phyloP scores from a whole-genome alignment of 73 alveolate genomes.

The Paramecium biaurelia region DNA sequence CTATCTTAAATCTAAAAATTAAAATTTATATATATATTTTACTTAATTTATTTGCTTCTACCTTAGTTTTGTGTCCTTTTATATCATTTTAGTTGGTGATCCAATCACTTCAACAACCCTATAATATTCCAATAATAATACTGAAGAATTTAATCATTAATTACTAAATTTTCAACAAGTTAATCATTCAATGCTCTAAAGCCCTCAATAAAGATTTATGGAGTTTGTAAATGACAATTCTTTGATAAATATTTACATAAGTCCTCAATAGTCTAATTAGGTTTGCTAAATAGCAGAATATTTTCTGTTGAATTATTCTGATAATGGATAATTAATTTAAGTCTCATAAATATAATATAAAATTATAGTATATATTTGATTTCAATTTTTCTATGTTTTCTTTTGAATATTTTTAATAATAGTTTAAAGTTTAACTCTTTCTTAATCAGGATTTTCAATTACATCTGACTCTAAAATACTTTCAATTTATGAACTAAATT shows the following conservation, averaged over 20 bases:
- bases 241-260: background rate
- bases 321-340: background rate
- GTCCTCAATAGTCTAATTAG: background rate
- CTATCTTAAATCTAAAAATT: background rate
- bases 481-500: background rate
- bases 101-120: background rate
- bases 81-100: background rate
- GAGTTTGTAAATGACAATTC: background rate
- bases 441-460: conserved; percentile 1
- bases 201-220: background rate
- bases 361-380: background rate
- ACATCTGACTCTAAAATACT: conserved; percentile 6
- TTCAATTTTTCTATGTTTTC: conserved; percentile 4
- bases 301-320: background rate
- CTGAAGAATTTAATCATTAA: background rate
- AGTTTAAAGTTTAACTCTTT: background rate
- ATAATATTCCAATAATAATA: background rate
- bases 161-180: background rate
- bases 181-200: background rate
- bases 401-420: conserved; percentile 29
- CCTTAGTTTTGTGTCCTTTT: background rate
- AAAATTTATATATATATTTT: background rate
- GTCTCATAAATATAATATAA: conserved; percentile 6
- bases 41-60: background rate
- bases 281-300: background rate